Evolutionary conservation across 2,329 filamentous ascomycete species (phyloP), one percentile per base, ranked within the genome.

Genomic region (Beauveria sp.): DNA sequence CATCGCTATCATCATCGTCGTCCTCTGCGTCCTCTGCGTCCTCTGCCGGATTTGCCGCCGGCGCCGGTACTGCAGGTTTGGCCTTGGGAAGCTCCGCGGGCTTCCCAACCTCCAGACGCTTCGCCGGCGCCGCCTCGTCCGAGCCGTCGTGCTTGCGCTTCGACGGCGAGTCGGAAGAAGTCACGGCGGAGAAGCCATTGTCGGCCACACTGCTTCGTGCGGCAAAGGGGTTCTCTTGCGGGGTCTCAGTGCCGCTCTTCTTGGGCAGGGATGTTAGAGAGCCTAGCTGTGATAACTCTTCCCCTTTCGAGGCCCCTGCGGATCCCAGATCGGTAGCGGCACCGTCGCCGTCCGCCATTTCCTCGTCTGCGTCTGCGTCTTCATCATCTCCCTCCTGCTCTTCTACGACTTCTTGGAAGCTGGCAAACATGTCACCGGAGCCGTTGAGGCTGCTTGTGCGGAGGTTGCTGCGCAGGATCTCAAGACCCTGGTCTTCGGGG

Each of bases 401-500:
- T 4, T 71, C 69, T 9, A 67, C 68, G 18, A 85, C 79, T 18
- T 70, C 70, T 28, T 67, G 65, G 14, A 68, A 66, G 14, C 63
- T 63, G n/a, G 67, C 67, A 47, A 72, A 68, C 55, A 71, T 65
- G 59, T 69, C 66, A 26, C 67, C 64, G 55, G 66, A 64, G 24
- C 64, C 65, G 50, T 68, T 62, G 59, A 67, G 66, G 57, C 67
- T 66, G 10, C 67, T 70, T 3, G 76, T 73, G 9, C 81, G 76
- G 24, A 91, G 75, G 64, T 84, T 85, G 66, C 80, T 82, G 51
- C 83, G 78, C 61, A 97, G 72, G 10, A 89, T 81, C 73, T 97
- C 92, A 1, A 94, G 84, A 18, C 81, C 82, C 61, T 83, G 78
- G 55, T 87, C 83, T 12, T 80, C 72, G 0, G 85, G 79, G 67